Conservation (phyloP, 179 eudicot species). For the Camellia oleifera region DNA sequence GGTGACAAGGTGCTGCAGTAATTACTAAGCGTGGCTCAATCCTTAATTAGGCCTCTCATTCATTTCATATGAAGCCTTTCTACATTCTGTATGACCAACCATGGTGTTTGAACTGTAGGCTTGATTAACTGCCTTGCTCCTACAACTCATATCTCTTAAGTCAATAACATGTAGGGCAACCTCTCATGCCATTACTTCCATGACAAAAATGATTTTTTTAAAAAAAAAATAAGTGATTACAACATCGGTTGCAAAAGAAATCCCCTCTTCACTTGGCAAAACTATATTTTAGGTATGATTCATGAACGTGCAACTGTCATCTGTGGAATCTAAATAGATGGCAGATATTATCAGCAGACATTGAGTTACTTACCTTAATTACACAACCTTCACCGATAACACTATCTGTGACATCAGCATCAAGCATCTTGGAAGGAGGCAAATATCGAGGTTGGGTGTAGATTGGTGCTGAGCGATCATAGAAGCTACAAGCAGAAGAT, state of each 20-base stretch:
- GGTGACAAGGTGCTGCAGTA: too few relatives aligned
- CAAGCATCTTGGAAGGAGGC: slow-evolving; percentile 99
- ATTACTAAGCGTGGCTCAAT: not conserved
- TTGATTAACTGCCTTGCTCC: not conserved
- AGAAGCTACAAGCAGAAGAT: slow-evolving; percentile 58
- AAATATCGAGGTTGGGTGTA: slow-evolving; percentile 96
- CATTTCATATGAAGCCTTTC: not conserved
- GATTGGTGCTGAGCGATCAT: slow-evolving; percentile 94
- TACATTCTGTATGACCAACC: not conserved
- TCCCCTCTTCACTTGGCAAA: not conserved
- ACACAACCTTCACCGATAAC: slow-evolving; percentile 99
- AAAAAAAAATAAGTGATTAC: too few relatives aligned
- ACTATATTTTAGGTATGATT: not conserved
- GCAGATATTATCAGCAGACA: not conserved
- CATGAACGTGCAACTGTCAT: not conserved
- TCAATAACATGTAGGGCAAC: too few relatives aligned
- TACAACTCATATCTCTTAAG: too few relatives aligned
- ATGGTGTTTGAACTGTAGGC: not conserved
- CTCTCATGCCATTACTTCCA: too few relatives aligned
- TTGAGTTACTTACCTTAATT: slow-evolving; percentile 61
- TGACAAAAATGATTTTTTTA: too few relatives aligned
- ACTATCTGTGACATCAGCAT: slow-evolving; percentile 91
- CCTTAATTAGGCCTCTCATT: not conserved
- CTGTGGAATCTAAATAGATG: not conserved
- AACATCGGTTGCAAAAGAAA: not conserved